Evolutionary conservation across 352 stramenopile genomes (phyloP).

Genomic region (Phytophthora europaea): DNA sequence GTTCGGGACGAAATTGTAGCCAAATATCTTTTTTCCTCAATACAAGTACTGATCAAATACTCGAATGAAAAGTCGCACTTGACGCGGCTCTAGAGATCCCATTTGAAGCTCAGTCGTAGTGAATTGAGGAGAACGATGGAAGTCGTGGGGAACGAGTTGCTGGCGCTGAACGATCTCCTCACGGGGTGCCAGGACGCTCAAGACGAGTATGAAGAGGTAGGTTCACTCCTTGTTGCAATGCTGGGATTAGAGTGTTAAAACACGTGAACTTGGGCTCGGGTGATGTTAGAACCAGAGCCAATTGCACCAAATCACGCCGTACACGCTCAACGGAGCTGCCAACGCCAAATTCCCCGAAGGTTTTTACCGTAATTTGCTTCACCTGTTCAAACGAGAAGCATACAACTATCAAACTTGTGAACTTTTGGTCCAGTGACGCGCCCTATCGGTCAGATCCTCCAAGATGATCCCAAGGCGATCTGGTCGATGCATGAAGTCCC

Average conservation of each 20-base stretch:
- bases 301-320: constrained; percentile 33
- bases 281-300: constrained; percentile 11
- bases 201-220: constrained; percentile 40
- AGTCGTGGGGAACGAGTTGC: constrained; percentile 39
- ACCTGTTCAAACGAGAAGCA: not conserved
- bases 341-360: constrained; percentile 40
- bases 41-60: not conserved
- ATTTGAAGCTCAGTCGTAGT: constrained; percentile 1
- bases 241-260: not conserved
- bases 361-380: constrained; percentile 1
- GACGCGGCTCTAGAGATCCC: constrained; percentile 14
- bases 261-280: not conserved
- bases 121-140: constrained; percentile 30
- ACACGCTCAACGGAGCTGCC: constrained; percentile 33
- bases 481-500: constrained; percentile 77
- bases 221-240: not conserved
- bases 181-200: constrained; percentile 30
- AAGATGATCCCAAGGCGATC: constrained; percentile 72
- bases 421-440: constrained; percentile 47
- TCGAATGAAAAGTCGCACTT: constrained; percentile 38
- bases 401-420: not conserved
- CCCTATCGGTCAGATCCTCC: constrained; percentile 78
- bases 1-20: too few species aligned
- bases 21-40: too few species aligned
- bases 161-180: constrained; percentile 48